Evolutionary conservation across 2,329 filamentous ascomycete genomes (phyloP).

Genomic region (Penicillium sp.): DNA sequence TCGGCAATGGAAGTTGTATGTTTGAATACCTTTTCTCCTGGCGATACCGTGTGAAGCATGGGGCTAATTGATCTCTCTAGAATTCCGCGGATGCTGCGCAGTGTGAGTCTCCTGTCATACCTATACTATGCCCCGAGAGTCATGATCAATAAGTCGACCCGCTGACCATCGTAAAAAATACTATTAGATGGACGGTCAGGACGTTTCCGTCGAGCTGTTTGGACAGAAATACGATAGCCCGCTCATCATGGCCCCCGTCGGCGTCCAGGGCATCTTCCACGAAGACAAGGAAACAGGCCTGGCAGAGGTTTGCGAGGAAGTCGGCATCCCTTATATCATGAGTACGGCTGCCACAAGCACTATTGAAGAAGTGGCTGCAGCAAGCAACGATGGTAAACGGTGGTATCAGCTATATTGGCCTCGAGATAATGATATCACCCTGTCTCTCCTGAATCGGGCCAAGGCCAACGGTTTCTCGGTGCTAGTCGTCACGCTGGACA

Average conservation of each 20-base stretch:
- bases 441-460: constrained; percentile 65
- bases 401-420: constrained; percentile 83
- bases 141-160: background rate
- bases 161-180: background rate
- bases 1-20: constrained; percentile 52
- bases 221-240: constrained; percentile 55
- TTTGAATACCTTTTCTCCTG: background rate
- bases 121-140: background rate
- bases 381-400: constrained; percentile 60
- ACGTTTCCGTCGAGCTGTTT: constrained; percentile 59
- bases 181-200: constrained; percentile 42
- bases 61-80: constrained; percentile 38
- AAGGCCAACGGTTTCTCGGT: constrained; percentile 65
- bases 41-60: background rate
- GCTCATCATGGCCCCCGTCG: constrained; percentile 68
- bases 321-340: constrained; percentile 67
- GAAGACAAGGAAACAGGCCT: constrained; percentile 66
- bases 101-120: constrained; percentile 24
- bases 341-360: constrained; percentile 66
- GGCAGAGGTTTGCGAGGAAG: constrained; percentile 63
- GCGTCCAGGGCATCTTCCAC: constrained; percentile 71
- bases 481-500: constrained; percentile 74
- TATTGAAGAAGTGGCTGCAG: constrained; percentile 68
- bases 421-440: constrained; percentile 65
- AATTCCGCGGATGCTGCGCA: constrained; percentile 56